phyloP scores from a whole-genome alignment of 202 grass and related monocot genomes.

The Saccharum hybrid region DNA sequence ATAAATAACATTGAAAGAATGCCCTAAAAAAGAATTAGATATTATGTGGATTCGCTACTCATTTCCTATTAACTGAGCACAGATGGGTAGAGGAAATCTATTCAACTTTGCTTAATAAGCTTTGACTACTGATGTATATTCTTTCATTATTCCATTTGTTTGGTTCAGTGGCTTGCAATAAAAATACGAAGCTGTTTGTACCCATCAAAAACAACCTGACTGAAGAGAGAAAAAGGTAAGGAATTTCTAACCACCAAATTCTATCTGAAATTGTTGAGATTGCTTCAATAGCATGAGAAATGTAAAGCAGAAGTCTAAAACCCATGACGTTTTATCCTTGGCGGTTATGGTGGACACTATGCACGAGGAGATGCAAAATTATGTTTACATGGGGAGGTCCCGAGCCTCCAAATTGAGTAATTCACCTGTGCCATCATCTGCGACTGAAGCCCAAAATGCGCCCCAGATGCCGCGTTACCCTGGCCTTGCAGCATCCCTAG shows the following conservation, averaged over 20 bases:
- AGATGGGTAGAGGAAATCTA: not conserved
- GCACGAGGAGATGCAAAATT: not conserved
- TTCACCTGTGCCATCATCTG: constrained; percentile 89
- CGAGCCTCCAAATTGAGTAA: constrained; percentile 37
- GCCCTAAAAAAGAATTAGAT: not conserved
- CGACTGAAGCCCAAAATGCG: constrained; percentile 75
- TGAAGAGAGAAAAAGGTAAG: constrained; percentile 4
- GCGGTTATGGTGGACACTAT: not conserved
- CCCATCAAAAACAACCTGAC: not conserved
- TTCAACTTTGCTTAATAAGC: not conserved
- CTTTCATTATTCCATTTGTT: not conserved
- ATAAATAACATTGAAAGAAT: not conserved
- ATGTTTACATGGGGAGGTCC: not conserved
- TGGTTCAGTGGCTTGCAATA: not conserved
- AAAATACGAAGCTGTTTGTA: constrained; percentile 10
- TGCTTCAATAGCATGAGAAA: not conserved
- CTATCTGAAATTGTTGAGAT: not conserved
- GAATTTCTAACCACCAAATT: constrained; percentile 22
- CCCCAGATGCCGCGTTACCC: constrained; percentile 48
- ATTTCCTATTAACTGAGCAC: constrained; percentile 1
- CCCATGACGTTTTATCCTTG: not conserved
- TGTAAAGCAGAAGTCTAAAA: constrained; percentile 20
- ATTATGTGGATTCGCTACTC: not conserved
- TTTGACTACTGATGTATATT: not conserved
- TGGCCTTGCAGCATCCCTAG: constrained; percentile 79